These are phyloP conservation scores for Haberlea rhodopensis DNA, from an alignment of 257 asterid species.

Conservation along the genomic window DNA sequence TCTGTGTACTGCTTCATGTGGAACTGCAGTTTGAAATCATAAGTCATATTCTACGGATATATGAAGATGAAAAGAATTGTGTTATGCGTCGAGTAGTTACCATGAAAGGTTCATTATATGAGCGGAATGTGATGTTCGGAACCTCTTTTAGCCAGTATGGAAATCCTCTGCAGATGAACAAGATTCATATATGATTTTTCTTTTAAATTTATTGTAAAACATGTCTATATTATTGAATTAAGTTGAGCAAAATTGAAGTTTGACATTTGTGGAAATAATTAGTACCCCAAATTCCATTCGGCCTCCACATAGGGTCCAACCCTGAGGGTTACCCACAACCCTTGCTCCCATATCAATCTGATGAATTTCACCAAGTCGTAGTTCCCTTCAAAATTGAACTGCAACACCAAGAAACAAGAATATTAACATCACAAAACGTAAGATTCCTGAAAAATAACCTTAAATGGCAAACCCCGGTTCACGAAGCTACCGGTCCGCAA, in stretches of 20 bases:
- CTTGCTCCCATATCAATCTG: constrained; percentile 54
- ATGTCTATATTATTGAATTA: too few relatives aligned
- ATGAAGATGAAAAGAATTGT: background rate
- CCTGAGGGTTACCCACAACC: constrained; percentile 80
- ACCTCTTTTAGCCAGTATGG: constrained; percentile 83
- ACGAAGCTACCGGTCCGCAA: too few relatives aligned
- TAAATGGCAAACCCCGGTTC: too few relatives aligned
- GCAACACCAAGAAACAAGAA: constrained; percentile 19
- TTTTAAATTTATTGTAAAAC: background rate
- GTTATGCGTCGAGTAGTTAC: constrained; percentile 35
- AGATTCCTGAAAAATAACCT: background rate
- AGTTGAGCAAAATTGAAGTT: too few relatives aligned
- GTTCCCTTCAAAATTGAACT: constrained; percentile 70
- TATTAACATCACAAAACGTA: background rate
- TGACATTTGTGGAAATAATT: background rate
- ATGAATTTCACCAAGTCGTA: constrained; percentile 65
- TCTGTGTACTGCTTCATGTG: constrained; percentile 74
- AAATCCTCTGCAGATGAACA: constrained; percentile 56
- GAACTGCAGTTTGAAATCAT: constrained; percentile 35
- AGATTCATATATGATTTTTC: background rate
- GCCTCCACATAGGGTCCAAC: constrained; percentile 96
- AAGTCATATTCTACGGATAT: background rate
- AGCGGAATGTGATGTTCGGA: constrained; percentile 71
- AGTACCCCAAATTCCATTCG: constrained; percentile 90
- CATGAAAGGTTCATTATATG: constrained; percentile 81